Evolutionary conservation across 371 early-diverging fungal species (phyloP).

Genomic region (Dichotomocladium elegans): DNA sequence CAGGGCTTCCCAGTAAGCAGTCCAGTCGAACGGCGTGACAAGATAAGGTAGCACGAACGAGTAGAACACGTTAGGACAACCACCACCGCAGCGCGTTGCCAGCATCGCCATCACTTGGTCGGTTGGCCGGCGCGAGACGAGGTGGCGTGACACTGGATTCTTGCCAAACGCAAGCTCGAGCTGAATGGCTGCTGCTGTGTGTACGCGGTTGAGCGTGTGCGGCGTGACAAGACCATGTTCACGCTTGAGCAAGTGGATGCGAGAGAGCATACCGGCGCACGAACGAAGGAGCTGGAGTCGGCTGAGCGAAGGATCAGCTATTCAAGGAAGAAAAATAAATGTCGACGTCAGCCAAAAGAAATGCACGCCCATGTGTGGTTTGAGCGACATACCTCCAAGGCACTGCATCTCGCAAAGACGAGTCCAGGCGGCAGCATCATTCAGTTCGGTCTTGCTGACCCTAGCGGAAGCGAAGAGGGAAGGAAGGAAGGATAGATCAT

Average conservation of each 20-base stretch:
- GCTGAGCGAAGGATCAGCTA: constrained; percentile 26
- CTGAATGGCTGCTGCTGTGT: constrained; percentile 31
- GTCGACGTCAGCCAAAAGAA: neutral
- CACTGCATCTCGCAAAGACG: constrained; percentile 36
- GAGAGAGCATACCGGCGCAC: constrained; percentile 30
- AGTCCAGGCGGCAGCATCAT: constrained; percentile 27
- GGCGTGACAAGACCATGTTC: constrained; percentile 13
- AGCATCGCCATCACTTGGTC: constrained; percentile 9
- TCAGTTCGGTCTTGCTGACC: constrained; percentile 5
- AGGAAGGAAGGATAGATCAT: neutral
- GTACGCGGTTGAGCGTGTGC: constrained; percentile 27
- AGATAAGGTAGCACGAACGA: constrained; percentile 34
- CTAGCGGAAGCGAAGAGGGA: neutral
- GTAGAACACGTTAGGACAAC: constrained; percentile 24
- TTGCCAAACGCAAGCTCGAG: constrained; percentile 25
- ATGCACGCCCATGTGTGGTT: too few species aligned
- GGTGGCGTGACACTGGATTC: neutral
- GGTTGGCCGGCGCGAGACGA: neutral
- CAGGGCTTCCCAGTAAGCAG: constrained; percentile 29
- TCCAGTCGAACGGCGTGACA: constrained; percentile 29
- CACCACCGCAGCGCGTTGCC: neutral
- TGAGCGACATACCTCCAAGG: constrained; percentile 24
- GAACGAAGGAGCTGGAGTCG: constrained; percentile 31
- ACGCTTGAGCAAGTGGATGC: constrained; percentile 11
- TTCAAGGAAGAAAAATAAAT: neutral